Evolutionary conservation across 371 early-diverging fungal species (phyloP), one percentile per base, ranked within the genome.

Genomic region (Haplosporangium sp.): DNA sequence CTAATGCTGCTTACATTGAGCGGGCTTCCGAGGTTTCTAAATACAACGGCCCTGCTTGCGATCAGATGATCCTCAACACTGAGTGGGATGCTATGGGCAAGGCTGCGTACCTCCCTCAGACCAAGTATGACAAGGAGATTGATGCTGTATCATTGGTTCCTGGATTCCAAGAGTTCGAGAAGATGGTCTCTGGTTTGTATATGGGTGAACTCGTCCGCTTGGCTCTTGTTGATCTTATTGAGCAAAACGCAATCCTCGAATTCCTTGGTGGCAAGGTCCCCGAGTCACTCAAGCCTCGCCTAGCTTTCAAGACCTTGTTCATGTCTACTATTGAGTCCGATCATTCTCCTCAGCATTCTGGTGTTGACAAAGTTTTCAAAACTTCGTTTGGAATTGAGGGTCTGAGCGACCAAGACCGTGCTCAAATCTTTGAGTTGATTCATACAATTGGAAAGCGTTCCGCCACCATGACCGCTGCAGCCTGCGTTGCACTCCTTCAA

Each of bases 101-200:
- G 60, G 93, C 92, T 0, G 89, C 93, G 13, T 92, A 94, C 61
- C 85, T 97, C 20, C 97, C 97, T 27, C 84, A 92, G 73, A 96
- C 95, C 15, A 87, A 90, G 87, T 96, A 93, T 83, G 98, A 97
- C 85, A 78, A 87, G 68, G 86, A 88, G 59, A 88, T 96, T 57
- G 96, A 97, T 77, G 87, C 92, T 52, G 86, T 86, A 44, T 91
- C 95, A 50, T 73, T 84, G 34, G 93, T 95, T 81, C 94, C 95
- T 40, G 87, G 90, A 44, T 86, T 90, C 77, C 96, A 96, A 78
- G 87, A 90, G n/a, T 95, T 94, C 84, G 97, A 97, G 75, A 97
- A 98, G 84, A 93, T 96, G 93, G 92, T 96, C n/a, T 93, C 95
- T n/a, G 97, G 97, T n/a, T 90, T 95, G 71, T 97, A 96, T 82